These are phyloP conservation scores for Fusarium oligoseptatum DNA, from an alignment of 2,329 filamentous ascomycete genomes.

Conservation along the genomic window DNA sequence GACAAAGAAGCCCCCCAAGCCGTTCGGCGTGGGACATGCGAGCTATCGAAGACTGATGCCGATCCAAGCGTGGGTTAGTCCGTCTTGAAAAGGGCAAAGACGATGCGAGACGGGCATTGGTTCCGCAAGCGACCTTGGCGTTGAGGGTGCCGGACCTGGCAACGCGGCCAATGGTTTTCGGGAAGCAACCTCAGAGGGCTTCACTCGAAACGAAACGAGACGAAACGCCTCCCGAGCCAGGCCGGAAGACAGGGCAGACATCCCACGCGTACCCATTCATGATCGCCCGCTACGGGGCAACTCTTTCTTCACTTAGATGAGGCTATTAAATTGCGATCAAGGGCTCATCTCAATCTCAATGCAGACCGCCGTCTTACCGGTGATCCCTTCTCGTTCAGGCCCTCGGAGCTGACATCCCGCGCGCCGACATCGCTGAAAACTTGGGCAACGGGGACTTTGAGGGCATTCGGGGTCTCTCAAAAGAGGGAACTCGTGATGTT, in stretches of 20 bases:
- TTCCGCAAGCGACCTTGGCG: slow-evolving; percentile 40
- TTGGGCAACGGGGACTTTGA: slow-evolving; percentile 10
- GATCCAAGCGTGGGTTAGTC: slow-evolving; percentile 15
- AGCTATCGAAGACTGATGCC: slow-evolving; percentile 13
- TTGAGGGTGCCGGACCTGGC: slow-evolving; percentile 1
- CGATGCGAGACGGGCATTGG: slow-evolving; percentile 23
- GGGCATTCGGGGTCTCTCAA: slow-evolving; percentile 7
- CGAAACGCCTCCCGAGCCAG: slow-evolving; percentile 25
- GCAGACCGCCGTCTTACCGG: not conserved
- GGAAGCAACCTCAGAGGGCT: not conserved
- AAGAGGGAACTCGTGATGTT: slow-evolving; percentile 20
- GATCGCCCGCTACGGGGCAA: not conserved
- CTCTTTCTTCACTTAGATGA: not conserved
- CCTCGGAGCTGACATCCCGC: not conserved
- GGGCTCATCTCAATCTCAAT: not conserved
- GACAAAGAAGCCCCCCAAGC: not conserved
- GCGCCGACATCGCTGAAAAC: not conserved
- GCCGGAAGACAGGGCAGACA: not conserved
- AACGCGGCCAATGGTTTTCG: slow-evolving; percentile 22
- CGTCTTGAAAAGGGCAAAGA: slow-evolving; percentile 6
- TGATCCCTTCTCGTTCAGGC: not conserved
- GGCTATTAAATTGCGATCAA: not conserved
- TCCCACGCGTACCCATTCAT: slow-evolving; percentile 1
- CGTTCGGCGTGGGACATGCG: not conserved
- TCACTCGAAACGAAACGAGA: slow-evolving; percentile 36